Evolutionary conservation across 306 rosid genomes (phyloP).

Genomic region (Acacia melanoxylon): DNA sequence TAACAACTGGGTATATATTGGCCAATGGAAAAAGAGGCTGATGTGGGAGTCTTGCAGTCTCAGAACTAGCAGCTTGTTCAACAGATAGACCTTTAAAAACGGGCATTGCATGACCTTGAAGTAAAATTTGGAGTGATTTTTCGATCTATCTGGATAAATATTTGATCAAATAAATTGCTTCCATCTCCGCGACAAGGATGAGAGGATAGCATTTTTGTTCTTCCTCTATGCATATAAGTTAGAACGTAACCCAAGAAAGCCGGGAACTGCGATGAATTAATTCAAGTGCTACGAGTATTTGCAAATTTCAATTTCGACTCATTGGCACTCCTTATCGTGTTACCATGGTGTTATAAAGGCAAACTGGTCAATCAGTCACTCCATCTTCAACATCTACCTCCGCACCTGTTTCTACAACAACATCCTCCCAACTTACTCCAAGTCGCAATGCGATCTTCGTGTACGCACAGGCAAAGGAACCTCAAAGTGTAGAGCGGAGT

Average conservation of each 20-base stretch:
- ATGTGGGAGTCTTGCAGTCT: no score
- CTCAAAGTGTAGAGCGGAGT: no score
- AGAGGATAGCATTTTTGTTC: neutral
- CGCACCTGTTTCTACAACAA: slow-evolving; percentile 33
- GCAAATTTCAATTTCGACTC: neutral
- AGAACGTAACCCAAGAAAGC: neutral
- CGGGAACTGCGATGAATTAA: neutral
- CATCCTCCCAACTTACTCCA: slow-evolving; percentile 40
- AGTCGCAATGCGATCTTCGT: slow-evolving; percentile 86
- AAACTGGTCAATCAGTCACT: slow-evolving; percentile 40
- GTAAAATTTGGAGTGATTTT: neutral
- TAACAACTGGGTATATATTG: no score
- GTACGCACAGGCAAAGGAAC: no score
- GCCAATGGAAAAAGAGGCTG: no score
- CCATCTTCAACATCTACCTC: slow-evolving; percentile 53
- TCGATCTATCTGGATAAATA: neutral
- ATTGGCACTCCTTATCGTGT: neutral
- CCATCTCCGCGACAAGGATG: neutral
- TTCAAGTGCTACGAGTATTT: neutral
- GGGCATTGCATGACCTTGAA: no score
- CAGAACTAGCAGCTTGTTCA: no score
- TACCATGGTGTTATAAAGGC: slow-evolving; percentile 34
- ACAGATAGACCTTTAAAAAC: no score
- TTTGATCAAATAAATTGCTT: neutral
- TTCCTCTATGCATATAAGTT: neutral